phyloP scores from a whole-genome alignment of 2,329 filamentous ascomycete species.

The Sclerotinia borealis region DNA sequence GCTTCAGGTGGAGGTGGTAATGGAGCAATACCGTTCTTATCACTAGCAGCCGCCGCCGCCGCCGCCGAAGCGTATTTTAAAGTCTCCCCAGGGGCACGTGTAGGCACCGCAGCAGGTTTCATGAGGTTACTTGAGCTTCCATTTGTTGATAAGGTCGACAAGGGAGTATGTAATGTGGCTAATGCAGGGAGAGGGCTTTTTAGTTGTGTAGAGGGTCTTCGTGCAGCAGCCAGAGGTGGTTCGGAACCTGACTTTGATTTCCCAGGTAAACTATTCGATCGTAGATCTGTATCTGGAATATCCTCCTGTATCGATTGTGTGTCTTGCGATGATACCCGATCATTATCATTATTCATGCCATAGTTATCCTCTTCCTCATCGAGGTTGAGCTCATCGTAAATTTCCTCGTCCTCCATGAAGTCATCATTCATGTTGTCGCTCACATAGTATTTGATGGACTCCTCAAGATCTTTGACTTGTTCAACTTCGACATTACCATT shows the following conservation, averaged over 20 bases:
- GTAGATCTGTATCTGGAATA: conserved; percentile 52
- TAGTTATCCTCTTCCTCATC: conserved; percentile 87
- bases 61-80: conserved; percentile 96
- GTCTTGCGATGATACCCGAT: conserved; percentile 92
- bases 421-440: conserved; percentile 83
- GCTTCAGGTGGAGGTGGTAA: conserved; percentile 80
- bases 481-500: conserved; percentile 87
- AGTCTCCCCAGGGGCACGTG: conserved; percentile 78
- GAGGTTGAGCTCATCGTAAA: conserved; percentile 92
- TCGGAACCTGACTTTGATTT: conserved; percentile 54
- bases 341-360: conserved; percentile 73
- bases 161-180: conserved; percentile 76
- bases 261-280: conserved; percentile 39
- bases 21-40: conserved; percentile 87
- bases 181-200: conserved; percentile 92
- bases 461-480: conserved; percentile 81
- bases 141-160: conserved; percentile 49
- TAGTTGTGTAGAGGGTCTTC: conserved; percentile 80
- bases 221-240: conserved; percentile 45
- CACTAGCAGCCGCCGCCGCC: conserved; percentile 86
- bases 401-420: conserved; percentile 86
- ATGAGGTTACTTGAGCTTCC: conserved; percentile 58
- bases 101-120: conserved; percentile 88
- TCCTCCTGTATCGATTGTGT: conserved; percentile 89
- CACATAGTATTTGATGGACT: conserved; percentile 92